A percentile compares a stretch with the other conserved stretches of the same genome.
Evolutionary conservation across 2,329 filamentous ascomycete species (phyloP).

Genomic region (Paradendryphiella salina): DNA sequence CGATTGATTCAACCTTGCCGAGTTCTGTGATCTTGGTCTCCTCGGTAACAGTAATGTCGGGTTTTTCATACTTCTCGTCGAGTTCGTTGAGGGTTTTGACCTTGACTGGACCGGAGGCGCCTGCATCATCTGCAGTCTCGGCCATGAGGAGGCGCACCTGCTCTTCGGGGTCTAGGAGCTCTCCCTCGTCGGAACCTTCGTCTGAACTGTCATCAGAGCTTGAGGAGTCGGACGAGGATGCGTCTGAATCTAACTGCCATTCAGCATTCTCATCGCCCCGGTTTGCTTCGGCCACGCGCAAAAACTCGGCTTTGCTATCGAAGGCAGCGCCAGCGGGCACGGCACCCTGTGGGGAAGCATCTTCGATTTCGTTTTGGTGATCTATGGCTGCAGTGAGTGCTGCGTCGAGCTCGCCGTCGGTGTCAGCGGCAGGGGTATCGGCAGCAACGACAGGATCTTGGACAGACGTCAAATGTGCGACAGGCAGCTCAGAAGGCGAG

Average conservation of each 20-base stretch:
- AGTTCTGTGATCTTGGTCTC: constrained; percentile 78
- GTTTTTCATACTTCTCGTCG: constrained; percentile 60
- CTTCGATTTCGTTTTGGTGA: constrained; percentile 14
- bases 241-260: constrained; percentile 73
- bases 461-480: constrained; percentile 25
- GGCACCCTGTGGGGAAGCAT: constrained; percentile 1
- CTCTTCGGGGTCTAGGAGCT: constrained; percentile 78
- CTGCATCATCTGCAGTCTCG: constrained; percentile 78
- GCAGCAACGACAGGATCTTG: constrained; percentile 25
- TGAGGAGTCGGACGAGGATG: constrained; percentile 53
- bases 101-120: constrained; percentile 62
- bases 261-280: constrained; percentile 65
- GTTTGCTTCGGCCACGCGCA: constrained; percentile 51
- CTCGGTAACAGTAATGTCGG: constrained; percentile 74
- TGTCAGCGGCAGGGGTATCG: constrained; percentile 18
- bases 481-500: constrained; percentile 28
- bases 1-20: constrained; percentile 73
- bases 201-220: constrained; percentile 54
- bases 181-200: constrained; percentile 62
- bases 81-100: constrained; percentile 82
- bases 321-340: constrained; percentile 7
- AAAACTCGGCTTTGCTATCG: constrained; percentile 48
- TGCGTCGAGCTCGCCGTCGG: constrained; percentile 25
- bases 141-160: constrained; percentile 84
- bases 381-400: constrained; percentile 21